Evolutionary conservation across 1,139 yeast genomes (phyloP), one percentile per base, ranked within the genome.

Genomic region (Schwanniomyces etchellsii): DNA sequence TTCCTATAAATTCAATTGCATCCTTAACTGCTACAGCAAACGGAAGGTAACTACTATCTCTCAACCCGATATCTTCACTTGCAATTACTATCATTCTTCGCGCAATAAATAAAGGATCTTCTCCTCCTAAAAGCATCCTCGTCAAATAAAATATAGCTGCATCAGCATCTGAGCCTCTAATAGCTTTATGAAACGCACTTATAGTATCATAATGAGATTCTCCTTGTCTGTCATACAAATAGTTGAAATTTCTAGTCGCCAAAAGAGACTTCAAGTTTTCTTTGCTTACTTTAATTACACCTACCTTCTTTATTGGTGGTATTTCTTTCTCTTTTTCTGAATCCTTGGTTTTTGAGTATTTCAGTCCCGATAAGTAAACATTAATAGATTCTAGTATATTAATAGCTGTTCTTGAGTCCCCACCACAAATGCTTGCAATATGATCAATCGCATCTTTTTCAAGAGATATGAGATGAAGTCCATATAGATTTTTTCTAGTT

Each of bases 181-280:
- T 73, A 0, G 95, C 75, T 48, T 91, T 91, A 57, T 91, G 97
- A 42, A 93, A 81, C 1, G 96, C 96, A 24, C 95, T 83, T 4
- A 91, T 91, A 0, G 95, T 77, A 51, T 91, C 99, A 53, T 91
- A 93, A 52, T 91, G 98, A 3, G 78, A 77, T 44, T 91, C 98
- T 0, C 96, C 97, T 25, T 76, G 79, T 31, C 85, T 67, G 51
- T 93, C 98, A 48, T 91, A 89, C 39, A 81, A 64, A 45, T 79
- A 70, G 32, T 79, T 85, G 7, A 60, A 65, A 36, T 65, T 60
- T 25, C 64, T 41, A 1, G 67, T 46, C 5, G 54, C 45, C 4
- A 67, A 43, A 5, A 67, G 41, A 2, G 66, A 66, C 32, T 57
- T 53, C 35, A 82, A 55, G 22, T 57, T 54, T 2, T 56, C 64